Conservation (phyloP, 2,329 filamentous ascomycete genomes). For the Rutstroemia sp. region DNA sequence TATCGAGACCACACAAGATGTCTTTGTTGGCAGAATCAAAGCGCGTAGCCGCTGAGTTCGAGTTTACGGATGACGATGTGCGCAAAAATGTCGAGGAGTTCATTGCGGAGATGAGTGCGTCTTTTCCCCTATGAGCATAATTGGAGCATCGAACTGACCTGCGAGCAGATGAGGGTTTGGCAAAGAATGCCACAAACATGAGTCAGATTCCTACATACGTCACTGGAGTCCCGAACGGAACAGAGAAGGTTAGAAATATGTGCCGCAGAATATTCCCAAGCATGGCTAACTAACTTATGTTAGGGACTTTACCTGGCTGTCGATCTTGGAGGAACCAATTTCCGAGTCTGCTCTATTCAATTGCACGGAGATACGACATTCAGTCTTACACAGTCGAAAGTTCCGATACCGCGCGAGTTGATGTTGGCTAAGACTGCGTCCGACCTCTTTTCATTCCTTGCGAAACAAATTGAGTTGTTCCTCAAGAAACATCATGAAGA, state of each 20-base stretch:
- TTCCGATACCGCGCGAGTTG: slow-evolving; percentile 79
- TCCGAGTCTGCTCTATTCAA: slow-evolving; percentile 91
- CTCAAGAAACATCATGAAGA: slow-evolving; percentile 81
- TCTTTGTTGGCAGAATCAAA: slow-evolving; percentile 62
- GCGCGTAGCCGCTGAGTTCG: slow-evolving; percentile 77
- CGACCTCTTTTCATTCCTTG: slow-evolving; percentile 87
- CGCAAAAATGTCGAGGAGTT: slow-evolving; percentile 80
- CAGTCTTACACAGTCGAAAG: slow-evolving; percentile 86
- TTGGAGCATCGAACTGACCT: slow-evolving; percentile 17
- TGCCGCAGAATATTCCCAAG: neutral
- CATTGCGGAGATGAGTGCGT: slow-evolving; percentile 71
- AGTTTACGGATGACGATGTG: slow-evolving; percentile 71
- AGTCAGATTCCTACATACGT: slow-evolving; percentile 98
- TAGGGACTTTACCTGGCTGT: slow-evolving; percentile 89
- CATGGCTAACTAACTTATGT: slow-evolving; percentile 2
- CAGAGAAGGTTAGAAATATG: slow-evolving; percentile 67
- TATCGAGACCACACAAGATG: slow-evolving; percentile 53
- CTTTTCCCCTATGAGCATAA: slow-evolving; percentile 16
- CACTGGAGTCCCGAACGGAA: slow-evolving; percentile 91
- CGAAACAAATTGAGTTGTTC: slow-evolving; percentile 86
- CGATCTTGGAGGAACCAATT: slow-evolving; percentile 97
- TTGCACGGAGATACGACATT: slow-evolving; percentile 94
- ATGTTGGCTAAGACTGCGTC: slow-evolving; percentile 84
- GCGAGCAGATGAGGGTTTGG: slow-evolving; percentile 66
- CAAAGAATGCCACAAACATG: slow-evolving; percentile 70